Evolutionary conservation across 2,329 filamentous ascomycete genomes (phyloP), one percentile per base, ranked within the genome.

Genomic region (Cercospora zeina): DNA sequence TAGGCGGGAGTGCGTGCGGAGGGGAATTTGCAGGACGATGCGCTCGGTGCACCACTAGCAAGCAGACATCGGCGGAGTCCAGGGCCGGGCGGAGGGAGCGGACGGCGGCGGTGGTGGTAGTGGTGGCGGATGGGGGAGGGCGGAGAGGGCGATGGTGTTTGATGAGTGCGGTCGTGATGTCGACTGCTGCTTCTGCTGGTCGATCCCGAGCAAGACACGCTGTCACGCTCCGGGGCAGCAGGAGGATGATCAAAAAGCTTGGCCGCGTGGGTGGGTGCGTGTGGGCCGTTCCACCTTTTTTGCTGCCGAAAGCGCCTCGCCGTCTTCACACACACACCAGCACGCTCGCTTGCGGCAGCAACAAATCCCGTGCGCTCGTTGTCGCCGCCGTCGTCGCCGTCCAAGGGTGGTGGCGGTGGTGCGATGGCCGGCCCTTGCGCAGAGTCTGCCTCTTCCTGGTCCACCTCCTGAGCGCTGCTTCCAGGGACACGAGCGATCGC

Each of bases 401-500:
- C 30, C 11, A 8, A 24, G 14, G 49, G 14, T 31, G 31, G 24
- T 51, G 27, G 27, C 30, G 49, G n/a, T 51, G 47, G 13, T 51
- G 49, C 27, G 27, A 51, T 16, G 9, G 42, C 42, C 42, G 21
- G 21, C 42, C 55, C 55, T 58, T 58, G 55, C 55, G 30, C 39
- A 58, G 31, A 54, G 36, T 54, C 36, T 54, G 51, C 37, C 19
- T 42, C 56, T 42, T 51, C 56, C 56, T 51, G 56, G 56, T 51
- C 30, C 45, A 47, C 45, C 56, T 59, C 56, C 56, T 59, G 56
- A 59, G 45, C 16, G 45, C 47, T 53, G 56, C 45, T 56, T 31
- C 34, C 31, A 39, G 54, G 54, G 54, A 47, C 49, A 53, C 30
- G 39, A 49, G 39, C 30, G 39, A 21, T 11, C 30, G 39, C 55